Conservation (phyloP, 352 stramenopile species). For the Phytophthora citrophthora region DNA sequence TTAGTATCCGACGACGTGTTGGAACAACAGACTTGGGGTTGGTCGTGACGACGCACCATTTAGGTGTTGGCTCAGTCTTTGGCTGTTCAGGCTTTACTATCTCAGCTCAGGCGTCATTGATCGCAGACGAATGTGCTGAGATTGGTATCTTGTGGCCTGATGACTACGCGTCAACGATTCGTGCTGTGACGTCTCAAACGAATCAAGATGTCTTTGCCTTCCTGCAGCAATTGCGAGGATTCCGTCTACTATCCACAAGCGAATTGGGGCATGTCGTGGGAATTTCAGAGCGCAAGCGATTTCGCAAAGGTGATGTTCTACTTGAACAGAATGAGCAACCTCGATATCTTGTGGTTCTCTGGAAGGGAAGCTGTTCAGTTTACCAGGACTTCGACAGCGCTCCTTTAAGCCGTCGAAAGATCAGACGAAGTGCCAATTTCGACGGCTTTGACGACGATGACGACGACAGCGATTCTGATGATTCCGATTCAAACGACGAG, state of each 20-base stretch:
- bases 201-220: conserved; percentile 77
- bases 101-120: conserved; percentile 50
- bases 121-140: conserved; percentile 72
- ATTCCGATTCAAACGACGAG: conserved; percentile 4
- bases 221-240: conserved; percentile 69
- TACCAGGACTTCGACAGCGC: conserved; percentile 68
- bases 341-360: conserved; percentile 56
- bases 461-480: conserved; percentile 11
- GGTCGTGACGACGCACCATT: conserved; percentile 70
- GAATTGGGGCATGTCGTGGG: conserved; percentile 76
- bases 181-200: conserved; percentile 57
- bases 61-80: conserved; percentile 62
- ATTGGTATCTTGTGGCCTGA: conserved; percentile 72
- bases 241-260: conserved; percentile 62
- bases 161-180: conserved; percentile 61
- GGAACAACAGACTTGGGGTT: conserved; percentile 58
- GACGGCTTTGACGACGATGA: conserved; percentile 23
- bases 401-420: conserved; percentile 39
- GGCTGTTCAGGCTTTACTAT: conserved; percentile 63
- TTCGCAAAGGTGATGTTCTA: conserved; percentile 71
- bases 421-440: conserved; percentile 19
- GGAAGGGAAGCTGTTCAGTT: conserved; percentile 70
- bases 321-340: conserved; percentile 69
- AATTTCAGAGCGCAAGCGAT: conserved; percentile 72
- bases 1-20: conserved; percentile 66